Evolutionary conservation across 139 green algal genomes (phyloP), one percentile per base, ranked within the genome.

Genomic region (Desmodesmus armatus): DNA sequence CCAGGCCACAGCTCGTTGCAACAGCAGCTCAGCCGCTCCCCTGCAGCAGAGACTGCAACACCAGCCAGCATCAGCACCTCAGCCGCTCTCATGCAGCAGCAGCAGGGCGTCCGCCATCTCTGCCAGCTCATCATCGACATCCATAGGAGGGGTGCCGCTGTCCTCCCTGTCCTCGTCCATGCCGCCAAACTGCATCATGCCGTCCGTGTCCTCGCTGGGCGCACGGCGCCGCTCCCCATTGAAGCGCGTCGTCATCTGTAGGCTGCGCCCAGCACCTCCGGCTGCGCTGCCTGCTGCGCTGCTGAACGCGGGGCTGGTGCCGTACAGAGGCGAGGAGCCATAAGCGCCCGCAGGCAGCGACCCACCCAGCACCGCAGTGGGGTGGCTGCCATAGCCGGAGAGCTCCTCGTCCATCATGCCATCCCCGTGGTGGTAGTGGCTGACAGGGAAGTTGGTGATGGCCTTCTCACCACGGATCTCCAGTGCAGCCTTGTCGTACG

Each of bases 401-500:
- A n/a, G n/a, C n/a, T n/a, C n/a, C n/a, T n/a, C n/a, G n/a, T n/a
- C n/a, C n/a, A n/a, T n/a, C 47, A 85, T 31, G 47, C 79, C 80
- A 27, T 85, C 80, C 1, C 79, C 80, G 5, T 21, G 17, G 25
- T 21, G 39, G 51, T 85, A 85, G 35, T 31, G 31, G 23, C 65
- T 79, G 23, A 47, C 31, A 47, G 80, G 80, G 44, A 85, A 85
- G 66, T 85, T 85, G 11, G 80, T 85, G 3, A 85, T 66, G 37
- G 80, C 80, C 80, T 85, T 85, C 35, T 79, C 76, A 0, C 96
- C 96, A 0, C 96, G 83, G 74, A 98, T 98, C 65, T 95, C 88
- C 19, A 95, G 63, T 0, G 96, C 96, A 0, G 95, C 95, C 9
- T 88, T 89, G 87, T 98, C 96, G 76, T 98, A 98, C 15, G 96